Conservation (phyloP, 2,329 filamentous ascomycete species). For the Stylonectria norvegica region DNA sequence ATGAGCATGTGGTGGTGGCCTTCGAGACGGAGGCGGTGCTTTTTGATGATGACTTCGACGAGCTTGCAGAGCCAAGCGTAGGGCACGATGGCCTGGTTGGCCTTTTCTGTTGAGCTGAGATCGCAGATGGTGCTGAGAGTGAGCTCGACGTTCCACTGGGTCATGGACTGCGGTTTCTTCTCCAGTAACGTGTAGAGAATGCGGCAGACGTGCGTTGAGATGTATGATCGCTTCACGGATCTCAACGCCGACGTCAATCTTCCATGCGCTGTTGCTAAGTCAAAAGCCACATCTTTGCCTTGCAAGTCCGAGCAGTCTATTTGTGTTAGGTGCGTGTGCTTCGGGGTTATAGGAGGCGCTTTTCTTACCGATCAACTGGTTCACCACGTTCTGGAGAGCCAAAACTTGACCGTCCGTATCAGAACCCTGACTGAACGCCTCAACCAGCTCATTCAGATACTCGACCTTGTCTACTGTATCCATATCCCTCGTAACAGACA, state of each 20-base stretch:
- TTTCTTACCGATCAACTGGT: conserved; percentile 37
- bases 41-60: conserved; percentile 54
- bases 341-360: neutral
- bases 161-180: conserved; percentile 47
- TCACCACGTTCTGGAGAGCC: conserved; percentile 42
- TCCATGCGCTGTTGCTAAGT: conserved; percentile 41
- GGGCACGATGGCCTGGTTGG: conserved; percentile 31
- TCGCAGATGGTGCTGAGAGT: conserved; percentile 46
- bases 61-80: conserved; percentile 51
- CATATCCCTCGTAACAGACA: conserved; percentile 32
- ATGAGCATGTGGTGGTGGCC: conserved; percentile 60
- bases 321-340: conserved; percentile 13
- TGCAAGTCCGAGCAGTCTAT: conserved; percentile 30
- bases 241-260: conserved; percentile 36
- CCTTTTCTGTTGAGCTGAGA: conserved; percentile 29
- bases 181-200: conserved; percentile 47
- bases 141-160: conserved; percentile 56
- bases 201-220: conserved; percentile 39
- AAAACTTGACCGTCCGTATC: conserved; percentile 40
- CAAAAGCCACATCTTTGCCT: conserved; percentile 30
- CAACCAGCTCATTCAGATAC: conserved; percentile 40
- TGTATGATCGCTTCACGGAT: conserved; percentile 26
- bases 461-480: conserved; percentile 31
- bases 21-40: conserved; percentile 58
- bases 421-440: conserved; percentile 27